These are phyloP conservation scores for Meira miltonrushii DNA, from an alignment of 1,284 basidiomycete genomes.

Conservation along the genomic window DNA sequence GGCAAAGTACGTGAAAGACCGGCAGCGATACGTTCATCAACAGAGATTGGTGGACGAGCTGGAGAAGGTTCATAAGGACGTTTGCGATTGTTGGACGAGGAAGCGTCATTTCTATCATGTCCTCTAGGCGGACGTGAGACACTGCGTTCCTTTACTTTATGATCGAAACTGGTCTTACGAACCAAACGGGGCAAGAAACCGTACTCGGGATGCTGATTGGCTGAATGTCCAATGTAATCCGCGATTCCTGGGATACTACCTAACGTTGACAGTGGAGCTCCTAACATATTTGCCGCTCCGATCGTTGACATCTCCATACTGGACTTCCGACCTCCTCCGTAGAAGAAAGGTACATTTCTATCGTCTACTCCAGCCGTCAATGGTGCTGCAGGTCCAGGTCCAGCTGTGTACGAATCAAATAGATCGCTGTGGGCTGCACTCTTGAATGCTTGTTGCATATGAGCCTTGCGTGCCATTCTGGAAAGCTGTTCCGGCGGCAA, in stretches of 20 bases:
- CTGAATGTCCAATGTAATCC: conserved; percentile 44
- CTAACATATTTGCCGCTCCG: conserved; percentile 35
- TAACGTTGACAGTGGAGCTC: conserved; percentile 37
- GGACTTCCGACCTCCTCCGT: conserved; percentile 12
- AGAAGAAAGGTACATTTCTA: conserved; percentile 12
- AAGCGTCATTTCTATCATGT: neutral
- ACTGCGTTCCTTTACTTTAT: conserved; percentile 49
- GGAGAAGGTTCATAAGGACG: conserved; percentile 45
- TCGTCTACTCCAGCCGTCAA: neutral
- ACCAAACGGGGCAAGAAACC: conserved; percentile 49
- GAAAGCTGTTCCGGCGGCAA: neutral
- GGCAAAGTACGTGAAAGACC: conserved; percentile 47
- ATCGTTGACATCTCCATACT: conserved; percentile 41
- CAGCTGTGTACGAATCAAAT: conserved; percentile 18
- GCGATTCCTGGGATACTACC: conserved; percentile 50
- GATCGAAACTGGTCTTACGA: conserved; percentile 51
- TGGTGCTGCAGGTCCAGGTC: neutral
- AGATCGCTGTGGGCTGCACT: conserved; percentile 39
- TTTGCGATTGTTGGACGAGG: conserved; percentile 34
- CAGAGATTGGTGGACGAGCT: conserved; percentile 35
- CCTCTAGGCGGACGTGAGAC: conserved; percentile 31
- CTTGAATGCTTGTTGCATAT: conserved; percentile 40
- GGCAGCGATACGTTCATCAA: conserved; percentile 46
- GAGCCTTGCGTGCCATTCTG: conserved; percentile 24
- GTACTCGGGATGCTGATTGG: conserved; percentile 51